Conservation (phyloP, 345 rosid genomes). For the Bretschneidera sinensis region DNA sequence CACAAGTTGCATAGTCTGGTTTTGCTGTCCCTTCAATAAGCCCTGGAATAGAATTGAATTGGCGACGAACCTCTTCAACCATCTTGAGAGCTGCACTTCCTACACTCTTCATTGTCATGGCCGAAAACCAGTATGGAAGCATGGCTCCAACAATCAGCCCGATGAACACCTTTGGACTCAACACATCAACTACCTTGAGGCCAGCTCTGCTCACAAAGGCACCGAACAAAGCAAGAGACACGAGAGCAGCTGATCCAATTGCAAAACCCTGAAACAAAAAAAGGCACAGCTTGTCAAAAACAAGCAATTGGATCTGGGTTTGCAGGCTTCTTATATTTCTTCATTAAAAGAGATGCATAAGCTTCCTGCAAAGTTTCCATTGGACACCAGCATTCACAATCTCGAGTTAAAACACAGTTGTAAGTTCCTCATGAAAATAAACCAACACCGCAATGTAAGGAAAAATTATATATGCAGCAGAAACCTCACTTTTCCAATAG, state of each 20-base stretch:
- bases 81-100: conserved; percentile 70
- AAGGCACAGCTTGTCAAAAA: neutral
- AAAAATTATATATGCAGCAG: neutral
- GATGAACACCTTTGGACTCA: conserved; percentile 66
- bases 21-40: conserved; percentile 57
- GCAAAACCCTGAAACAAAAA: conserved; percentile 54
- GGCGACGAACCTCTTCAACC: conserved; percentile 75
- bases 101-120: conserved; percentile 78
- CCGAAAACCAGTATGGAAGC: conserved; percentile 78
- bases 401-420: too few relatives aligned
- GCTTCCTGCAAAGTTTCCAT: too few relatives aligned
- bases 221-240: conserved; percentile 63
- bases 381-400: too few relatives aligned
- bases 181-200: conserved; percentile 47
- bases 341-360: too few relatives aligned
- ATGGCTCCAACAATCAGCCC: conserved; percentile 65
- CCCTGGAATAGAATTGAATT: conserved; percentile 69
- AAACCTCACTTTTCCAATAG: conserved; percentile 61
- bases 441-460: too few relatives aligned
- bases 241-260: conserved; percentile 71
- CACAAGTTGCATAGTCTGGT: conserved; percentile 68
- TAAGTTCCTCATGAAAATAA: too few relatives aligned
- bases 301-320: neutral
- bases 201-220: conserved; percentile 71
- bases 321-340: neutral